Base-by-base conservation (phyloP, 495 filamentous ascomycete genomes). In the Trichoderma reesei region DNA sequence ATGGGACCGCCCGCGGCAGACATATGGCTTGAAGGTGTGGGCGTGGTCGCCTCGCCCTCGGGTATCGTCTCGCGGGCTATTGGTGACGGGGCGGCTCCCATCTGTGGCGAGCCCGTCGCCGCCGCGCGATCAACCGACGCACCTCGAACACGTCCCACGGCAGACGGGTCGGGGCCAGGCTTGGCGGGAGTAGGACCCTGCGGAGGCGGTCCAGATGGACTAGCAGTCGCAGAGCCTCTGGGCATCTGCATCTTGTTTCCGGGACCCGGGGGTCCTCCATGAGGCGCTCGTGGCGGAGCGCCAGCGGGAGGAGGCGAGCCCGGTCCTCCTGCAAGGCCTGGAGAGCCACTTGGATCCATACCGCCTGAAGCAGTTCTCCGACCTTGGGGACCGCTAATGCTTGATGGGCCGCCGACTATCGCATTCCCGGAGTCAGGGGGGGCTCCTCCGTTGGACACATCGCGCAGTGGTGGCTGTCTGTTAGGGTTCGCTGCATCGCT, bases 161-260 rank as follows among this genome's bases (percentile, higher is more conserved):
- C 68, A 13, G 70, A 61, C 33, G 67, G 60, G 5, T 69, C 72
- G 31, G 72, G 62, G 6, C 61, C 69, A 18, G 92, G 91, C 34
- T 87, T 86, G 0, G 39, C 39, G 14, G 92, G 92, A 18, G 92
- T 86, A 74, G 95, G 91, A 41, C 91, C 90, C 42, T 88, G 87
- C 26, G 92, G 93, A 44, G 92, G 90, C 54, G 93, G 92, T 14
- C 92, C 92, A 44, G 88, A 80, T 3, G 91, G 88, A 9, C 84
- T 85, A 67, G 88, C 85, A 26, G 85, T 85, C 64, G 86, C 80
- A 33, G 88, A 87, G 8, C 87, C 85, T 65, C 90, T 82, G 33
- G 85, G 11, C 38, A 39, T 39, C 38, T 39, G 90, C 68, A 88
- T 80, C 67, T 86, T 84, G 65, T 87, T 90, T 26, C 67, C 73